Base-by-base conservation (phyloP, 2,329 filamentous ascomycete genomes). In the Daldinia eschscholtzii region DNA sequence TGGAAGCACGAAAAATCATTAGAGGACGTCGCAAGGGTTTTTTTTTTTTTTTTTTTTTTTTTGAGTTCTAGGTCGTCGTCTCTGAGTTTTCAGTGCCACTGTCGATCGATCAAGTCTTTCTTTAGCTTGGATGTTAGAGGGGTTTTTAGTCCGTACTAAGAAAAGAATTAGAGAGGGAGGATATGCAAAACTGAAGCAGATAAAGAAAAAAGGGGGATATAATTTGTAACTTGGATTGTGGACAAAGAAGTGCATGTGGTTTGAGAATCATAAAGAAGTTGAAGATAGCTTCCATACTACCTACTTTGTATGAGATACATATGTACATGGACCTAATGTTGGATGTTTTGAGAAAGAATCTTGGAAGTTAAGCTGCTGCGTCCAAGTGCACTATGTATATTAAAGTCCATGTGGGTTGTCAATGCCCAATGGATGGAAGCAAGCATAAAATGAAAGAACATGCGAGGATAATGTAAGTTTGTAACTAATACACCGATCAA, bases 1-100 rank as follows among this genome's bases (percentile, higher is more conserved):
- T 35, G 39, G 60, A 61, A 64, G 65, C 65, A 59, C 58, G 59
- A 58, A 64, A 70, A 66, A 30, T 64, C 64, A 62, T 61, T 61
- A 61, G 39, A 61, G 61, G 58, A 44, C 46, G 46, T 12, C 35
- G 20, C 57, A 65, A 61, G 65, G 65, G 44, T 60, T 64, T 35
- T 48, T 30, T 30, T 33, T 33, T 6, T 7, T 7, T 6, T n/a
- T 30, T 41, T n/a, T n/a, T n/a, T n/a, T n/a, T n/a, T n/a, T n/a
- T n/a, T n/a, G n/a, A 35, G 5, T n/a, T 55, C 50, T 67, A 28
- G 53, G 53, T 39, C 13, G 50, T 18, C 23, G 20, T 57, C 13
- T 39, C 20, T 42, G 30, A 18, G 1, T 41, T 20, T 57, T 48
- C 10, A 37, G 42, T 64, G 50, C 41, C 56, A 46, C 35, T 63